These are phyloP conservation scores for Tuber calosporum DNA, from an alignment of 495 filamentous ascomycete species.

Conservation along the genomic window DNA sequence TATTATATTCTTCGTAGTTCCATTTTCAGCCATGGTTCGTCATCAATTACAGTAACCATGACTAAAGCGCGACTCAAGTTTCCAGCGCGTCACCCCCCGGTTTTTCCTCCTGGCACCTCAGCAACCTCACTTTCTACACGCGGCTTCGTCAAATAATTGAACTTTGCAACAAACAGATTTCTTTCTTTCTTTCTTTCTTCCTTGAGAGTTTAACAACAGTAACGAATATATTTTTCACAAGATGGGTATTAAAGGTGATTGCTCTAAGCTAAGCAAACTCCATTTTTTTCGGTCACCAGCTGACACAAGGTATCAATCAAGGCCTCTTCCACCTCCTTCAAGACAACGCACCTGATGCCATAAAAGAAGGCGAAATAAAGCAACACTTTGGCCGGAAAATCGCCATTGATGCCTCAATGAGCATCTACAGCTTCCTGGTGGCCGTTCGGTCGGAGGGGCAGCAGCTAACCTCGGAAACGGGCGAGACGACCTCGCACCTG, in stretches of 20 bases:
- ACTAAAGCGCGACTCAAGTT: background rate
- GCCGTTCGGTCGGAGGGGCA: conserved; percentile 94
- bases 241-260: conserved; percentile 83
- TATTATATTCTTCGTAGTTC: background rate
- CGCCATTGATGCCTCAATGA: conserved; percentile 99
- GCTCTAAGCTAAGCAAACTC: background rate
- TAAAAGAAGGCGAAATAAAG: conserved; percentile 95
- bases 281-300: background rate
- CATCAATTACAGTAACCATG: background rate
- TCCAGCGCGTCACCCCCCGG: background rate
- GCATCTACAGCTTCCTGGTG: conserved; percentile 96
- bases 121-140: background rate
- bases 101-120: background rate
- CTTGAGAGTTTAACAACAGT: background rate
- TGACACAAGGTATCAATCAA: conserved; percentile 40
- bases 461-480: conserved; percentile 85
- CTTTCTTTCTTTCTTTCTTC: no score
- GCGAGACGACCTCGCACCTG: conserved; percentile 92
- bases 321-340: conserved; percentile 79
- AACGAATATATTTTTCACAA: conserved; percentile 28
- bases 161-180: background rate
- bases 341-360: conserved; percentile 85
- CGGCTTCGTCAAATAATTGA: background rate
- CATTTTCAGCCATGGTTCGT: background rate
- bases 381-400: conserved; percentile 96